A percentile compares a stretch with the other conserved stretches of the same genome.
phyloP scores from a whole-genome alignment of 2,329 filamentous ascomycete genomes.

The Penicillium sp. region DNA sequence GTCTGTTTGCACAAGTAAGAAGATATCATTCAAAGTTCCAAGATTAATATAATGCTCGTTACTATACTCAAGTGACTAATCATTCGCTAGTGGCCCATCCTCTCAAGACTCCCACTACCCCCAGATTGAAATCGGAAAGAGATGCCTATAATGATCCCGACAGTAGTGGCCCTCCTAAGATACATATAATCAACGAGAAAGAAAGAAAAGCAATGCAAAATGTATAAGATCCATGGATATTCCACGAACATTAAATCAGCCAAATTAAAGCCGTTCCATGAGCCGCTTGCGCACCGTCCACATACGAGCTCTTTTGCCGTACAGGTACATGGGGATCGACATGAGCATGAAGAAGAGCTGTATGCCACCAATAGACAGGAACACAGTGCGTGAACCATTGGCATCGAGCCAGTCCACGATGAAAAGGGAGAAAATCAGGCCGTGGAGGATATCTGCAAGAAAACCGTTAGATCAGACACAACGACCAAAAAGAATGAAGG shows the following conservation, averaged over 20 bases:
- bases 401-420: constrained; percentile 77
- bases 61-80: too few species aligned
- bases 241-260: neutral
- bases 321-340: constrained; percentile 91
- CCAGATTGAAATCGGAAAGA: neutral
- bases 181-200: neutral
- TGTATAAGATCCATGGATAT: neutral
- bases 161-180: neutral
- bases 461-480: constrained; percentile 8
- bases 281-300: constrained; percentile 86
- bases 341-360: constrained; percentile 71
- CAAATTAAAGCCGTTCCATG: constrained; percentile 69
- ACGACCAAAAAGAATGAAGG: neutral
- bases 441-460: constrained; percentile 70
- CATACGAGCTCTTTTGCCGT: constrained; percentile 85
- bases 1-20: too few species aligned
- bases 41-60: too few species aligned
- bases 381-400: constrained; percentile 74
- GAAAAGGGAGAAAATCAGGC: constrained; percentile 83
- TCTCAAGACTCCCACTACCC: too few species aligned
- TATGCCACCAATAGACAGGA: constrained; percentile 78
- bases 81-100: too few species aligned
- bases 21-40: too few species aligned
- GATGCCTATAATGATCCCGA: neutral
- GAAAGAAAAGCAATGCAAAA: neutral